Base-by-base conservation (phyloP, 164 flowering plant genomes). In the Magnolia sinica region DNA sequence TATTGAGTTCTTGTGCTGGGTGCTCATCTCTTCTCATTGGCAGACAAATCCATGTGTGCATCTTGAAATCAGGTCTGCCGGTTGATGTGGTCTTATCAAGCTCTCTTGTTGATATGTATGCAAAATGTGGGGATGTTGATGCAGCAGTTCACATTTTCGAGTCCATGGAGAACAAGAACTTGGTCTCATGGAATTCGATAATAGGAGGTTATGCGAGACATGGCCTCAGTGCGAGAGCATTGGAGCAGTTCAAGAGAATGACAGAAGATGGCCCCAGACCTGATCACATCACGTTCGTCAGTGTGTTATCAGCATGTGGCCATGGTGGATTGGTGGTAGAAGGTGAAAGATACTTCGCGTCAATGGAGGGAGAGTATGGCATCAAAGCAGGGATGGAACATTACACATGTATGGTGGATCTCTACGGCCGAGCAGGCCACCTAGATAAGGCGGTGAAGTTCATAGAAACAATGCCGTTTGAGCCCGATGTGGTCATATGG, bases 321-420 rank as follows among this genome's bases (percentile, higher is more conserved):
- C 91, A 86, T 75, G 88, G 85, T 22, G 93, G 92, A 50, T 64
- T 84, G 77, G 81, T 88, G 63, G 86, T 77, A 69, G 85, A 86
- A 81, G 93, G 90, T 23, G 88, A 81, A 78, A 79, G 27, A 70
- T 58, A 73, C 37, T 91, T 91, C 69, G 11, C 50, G 1, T 73
- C 80, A 14, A 89, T 89, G 92, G 80, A 37, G 13, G 73, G 66
- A 64, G 50, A 77, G 76, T 88, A 83, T 70, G 87, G 87, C 20
- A 71, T 89, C 14, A 19, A 69, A 74, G 70, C 89, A 72, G 84
- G 59, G 68, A 58, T 80, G 74, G 89, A 88, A 80, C 94, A 89
- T 73, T 89, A 86, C 75, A 85, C 89, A 1, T 88, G 91, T 72
- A 86, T 91, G 91, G 92, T 89, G 29, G 91, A 91, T 73, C 81